These are phyloP conservation scores for Rhazya stricta DNA, from an alignment of 257 asterid genomes.

Conservation along the genomic window DNA sequence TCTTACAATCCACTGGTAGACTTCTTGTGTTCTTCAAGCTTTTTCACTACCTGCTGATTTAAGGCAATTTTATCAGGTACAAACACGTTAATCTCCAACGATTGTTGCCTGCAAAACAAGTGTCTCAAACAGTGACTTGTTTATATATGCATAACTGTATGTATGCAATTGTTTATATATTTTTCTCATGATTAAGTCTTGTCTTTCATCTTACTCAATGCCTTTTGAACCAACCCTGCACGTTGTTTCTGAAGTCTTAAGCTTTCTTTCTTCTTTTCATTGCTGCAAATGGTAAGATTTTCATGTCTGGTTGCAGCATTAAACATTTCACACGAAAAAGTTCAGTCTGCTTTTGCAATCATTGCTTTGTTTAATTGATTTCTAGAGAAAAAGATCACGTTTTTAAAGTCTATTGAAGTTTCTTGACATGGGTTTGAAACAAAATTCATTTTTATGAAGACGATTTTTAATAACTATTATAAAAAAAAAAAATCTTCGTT, in stretches of 20 bases:
- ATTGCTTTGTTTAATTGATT: conserved; percentile 9
- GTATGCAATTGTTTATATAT: neutral
- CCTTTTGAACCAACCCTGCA: conserved; percentile 29
- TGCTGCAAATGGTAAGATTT: conserved; percentile 4
- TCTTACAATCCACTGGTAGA: conserved; percentile 7
- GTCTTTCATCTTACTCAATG: conserved; percentile 39
- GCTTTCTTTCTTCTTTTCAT: conserved; percentile 18
- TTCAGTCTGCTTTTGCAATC: conserved; percentile 2
- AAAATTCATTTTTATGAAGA: conserved; percentile 5
- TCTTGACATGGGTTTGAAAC: conserved; percentile 7
- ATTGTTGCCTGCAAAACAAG: conserved; percentile 27
- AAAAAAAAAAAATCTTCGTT: neutral
- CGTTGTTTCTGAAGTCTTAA: conserved; percentile 43
- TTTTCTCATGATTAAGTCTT: conserved; percentile 24
- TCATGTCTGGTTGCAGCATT: conserved; percentile 4
- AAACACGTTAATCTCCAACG: conserved; percentile 26
- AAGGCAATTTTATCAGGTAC: conserved; percentile 27
- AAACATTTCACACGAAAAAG: conserved; percentile 13
- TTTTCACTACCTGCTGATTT: conserved; percentile 21
- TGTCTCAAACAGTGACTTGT: conserved; percentile 7
- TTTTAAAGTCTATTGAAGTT: neutral
- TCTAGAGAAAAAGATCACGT: neutral
- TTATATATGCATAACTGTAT: neutral
- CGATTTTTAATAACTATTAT: conserved; percentile 2
- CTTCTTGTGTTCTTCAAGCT: conserved; percentile 19